Evolutionary conservation across 257 asterid genomes (phyloP).

Genomic region (Jaltomata sinuosa): DNA sequence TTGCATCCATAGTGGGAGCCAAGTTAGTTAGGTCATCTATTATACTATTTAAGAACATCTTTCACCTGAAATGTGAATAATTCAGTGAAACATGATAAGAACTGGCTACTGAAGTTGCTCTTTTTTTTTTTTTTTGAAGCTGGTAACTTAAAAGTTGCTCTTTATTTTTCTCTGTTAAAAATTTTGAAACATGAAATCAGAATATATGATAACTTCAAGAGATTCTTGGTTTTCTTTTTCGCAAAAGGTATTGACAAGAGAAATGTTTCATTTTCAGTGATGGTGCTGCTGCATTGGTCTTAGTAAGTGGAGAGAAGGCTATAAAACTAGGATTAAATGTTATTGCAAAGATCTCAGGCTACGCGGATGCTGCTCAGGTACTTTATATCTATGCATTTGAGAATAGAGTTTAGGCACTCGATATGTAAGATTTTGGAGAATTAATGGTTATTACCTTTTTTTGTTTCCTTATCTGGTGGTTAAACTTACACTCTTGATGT

Average conservation of each 20-base stretch:
- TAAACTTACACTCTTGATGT: not conserved
- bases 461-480: not conserved
- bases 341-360: slow-evolving; percentile 82
- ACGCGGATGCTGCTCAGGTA: slow-evolving; percentile 99
- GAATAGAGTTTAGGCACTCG: not conserved
- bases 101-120: not conserved
- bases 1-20: not conserved
- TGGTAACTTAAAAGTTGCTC: too few species aligned
- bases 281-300: slow-evolving; percentile 97
- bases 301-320: slow-evolving; percentile 89
- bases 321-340: slow-evolving; percentile 74
- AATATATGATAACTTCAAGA: not conserved
- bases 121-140: too few species aligned
- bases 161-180: not conserved
- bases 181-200: not conserved
- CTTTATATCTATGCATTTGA: not conserved
- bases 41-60: not conserved
- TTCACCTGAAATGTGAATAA: not conserved
- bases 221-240: not conserved
- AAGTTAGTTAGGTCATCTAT: not conserved
- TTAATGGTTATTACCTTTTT: not conserved
- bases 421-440: not conserved
- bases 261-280: slow-evolving; percentile 48
- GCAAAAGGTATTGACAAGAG: slow-evolving; percentile 4
- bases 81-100: not conserved